Conservation (phyloP, 257 asterid species). For the Thymus mandschuricus region DNA sequence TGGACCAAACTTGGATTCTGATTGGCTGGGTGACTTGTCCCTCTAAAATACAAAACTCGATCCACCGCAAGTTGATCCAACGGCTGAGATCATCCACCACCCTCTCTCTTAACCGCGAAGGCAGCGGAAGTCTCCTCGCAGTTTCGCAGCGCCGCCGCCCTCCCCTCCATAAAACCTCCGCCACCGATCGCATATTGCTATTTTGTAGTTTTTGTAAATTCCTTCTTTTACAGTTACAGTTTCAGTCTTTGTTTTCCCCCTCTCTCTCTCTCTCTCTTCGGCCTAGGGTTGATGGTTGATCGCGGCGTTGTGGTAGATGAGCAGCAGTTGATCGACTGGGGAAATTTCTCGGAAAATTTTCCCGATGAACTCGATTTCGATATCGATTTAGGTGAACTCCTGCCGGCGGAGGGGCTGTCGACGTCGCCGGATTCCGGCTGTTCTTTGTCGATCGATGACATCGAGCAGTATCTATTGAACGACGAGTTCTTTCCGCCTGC, state of each 20-base stretch:
- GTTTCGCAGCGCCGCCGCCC: slow-evolving; percentile 8
- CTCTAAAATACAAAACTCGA: not conserved
- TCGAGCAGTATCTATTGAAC: slow-evolving; percentile 69
- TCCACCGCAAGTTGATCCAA: slow-evolving; percentile 4
- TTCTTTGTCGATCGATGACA: slow-evolving; percentile 50
- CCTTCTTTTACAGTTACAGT: not conserved
- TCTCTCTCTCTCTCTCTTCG: not conserved
- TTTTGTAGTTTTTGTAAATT: slow-evolving; percentile 17
- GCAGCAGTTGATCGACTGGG: slow-evolving; percentile 46
- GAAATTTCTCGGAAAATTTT: slow-evolving; percentile 31
- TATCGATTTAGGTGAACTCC: slow-evolving; percentile 36
- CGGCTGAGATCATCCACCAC: slow-evolving; percentile 33
- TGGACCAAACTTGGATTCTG: slow-evolving; percentile 29
- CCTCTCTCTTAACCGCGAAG: slow-evolving; percentile 39
- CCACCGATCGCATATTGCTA: too few species aligned
- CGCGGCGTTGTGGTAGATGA: slow-evolving; percentile 34
- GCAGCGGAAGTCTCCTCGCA: slow-evolving; percentile 34
- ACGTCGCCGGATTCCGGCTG: slow-evolving; percentile 36
- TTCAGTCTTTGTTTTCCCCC: not conserved
- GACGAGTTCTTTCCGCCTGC: slow-evolving; percentile 35
- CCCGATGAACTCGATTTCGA: slow-evolving; percentile 45
- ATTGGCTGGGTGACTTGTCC: slow-evolving; percentile 56
- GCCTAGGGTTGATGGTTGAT: slow-evolving; percentile 39
- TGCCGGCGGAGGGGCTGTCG: slow-evolving; percentile 32
- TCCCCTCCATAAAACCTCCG: slow-evolving; percentile 25